Evolutionary conservation across 164 flowering plant genomes (phyloP).

Genomic region (Chloranthus sessilifolius): DNA sequence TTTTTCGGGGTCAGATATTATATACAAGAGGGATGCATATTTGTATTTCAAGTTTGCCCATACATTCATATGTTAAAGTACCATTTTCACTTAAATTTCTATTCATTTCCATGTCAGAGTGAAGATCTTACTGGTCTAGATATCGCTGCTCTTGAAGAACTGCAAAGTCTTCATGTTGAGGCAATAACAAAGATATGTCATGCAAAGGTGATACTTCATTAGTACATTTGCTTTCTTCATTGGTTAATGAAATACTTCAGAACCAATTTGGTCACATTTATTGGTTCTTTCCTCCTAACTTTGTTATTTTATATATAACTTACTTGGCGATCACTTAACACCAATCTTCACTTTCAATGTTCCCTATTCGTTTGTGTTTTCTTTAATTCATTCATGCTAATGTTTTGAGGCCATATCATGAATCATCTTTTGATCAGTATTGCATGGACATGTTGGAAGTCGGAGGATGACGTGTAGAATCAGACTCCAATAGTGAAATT

Average conservation of each 20-base stretch:
- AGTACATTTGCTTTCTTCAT: neutral
- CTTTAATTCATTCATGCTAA: no score
- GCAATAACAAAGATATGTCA: conserved; percentile 63
- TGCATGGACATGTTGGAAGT: no score
- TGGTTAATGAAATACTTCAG: neutral
- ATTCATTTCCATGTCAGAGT: conserved; percentile 27
- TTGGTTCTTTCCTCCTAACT: neutral
- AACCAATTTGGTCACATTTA: neutral
- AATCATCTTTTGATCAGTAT: no score
- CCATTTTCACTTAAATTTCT: neutral
- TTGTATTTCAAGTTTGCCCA: no score
- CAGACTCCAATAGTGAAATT: no score
- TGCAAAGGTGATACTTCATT: conserved; percentile 43
- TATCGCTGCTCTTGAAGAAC: conserved; percentile 42
- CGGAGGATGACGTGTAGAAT: no score
- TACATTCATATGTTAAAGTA: neutral
- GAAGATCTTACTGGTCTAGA: conserved; percentile 46
- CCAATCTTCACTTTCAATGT: neutral
- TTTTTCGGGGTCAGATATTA: no score
- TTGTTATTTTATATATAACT: neutral
- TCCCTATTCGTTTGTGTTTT: neutral
- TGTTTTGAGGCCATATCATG: no score
- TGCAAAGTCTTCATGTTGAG: conserved; percentile 62
- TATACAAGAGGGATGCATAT: no score
- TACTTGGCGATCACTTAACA: neutral